Conservation (phyloP, 495 filamentous ascomycete genomes). For the Saxispiralis lemnorum region DNA sequence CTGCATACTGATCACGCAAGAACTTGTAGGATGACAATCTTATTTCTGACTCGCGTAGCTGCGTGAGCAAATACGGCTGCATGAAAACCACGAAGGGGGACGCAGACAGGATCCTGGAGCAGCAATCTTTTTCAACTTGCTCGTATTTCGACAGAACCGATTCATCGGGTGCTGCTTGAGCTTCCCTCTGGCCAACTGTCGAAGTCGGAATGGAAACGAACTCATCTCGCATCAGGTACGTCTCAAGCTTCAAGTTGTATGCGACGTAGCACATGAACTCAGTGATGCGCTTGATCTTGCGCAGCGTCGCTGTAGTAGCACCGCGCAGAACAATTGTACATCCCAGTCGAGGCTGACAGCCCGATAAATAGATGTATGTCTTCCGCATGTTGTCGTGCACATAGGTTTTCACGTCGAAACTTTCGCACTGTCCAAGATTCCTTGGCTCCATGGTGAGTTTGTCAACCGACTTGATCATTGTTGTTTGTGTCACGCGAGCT, state of each 20-base stretch:
- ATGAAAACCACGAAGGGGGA: conserved; percentile 93
- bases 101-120: conserved; percentile 83
- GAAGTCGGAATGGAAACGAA: conserved; percentile 70
- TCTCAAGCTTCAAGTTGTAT: conserved; percentile 92
- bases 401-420: conserved; percentile 90
- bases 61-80: conserved; percentile 82
- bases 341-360: conserved; percentile 78
- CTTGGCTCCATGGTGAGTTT: conserved; percentile 73
- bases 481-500: conserved; percentile 72
- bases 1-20: conserved; percentile 57
- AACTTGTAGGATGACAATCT: conserved; percentile 61
- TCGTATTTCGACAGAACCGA: conserved; percentile 52
- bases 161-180: neutral
- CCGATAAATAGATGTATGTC: conserved; percentile 89
- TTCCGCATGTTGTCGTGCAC: conserved; percentile 68
- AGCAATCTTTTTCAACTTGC: conserved; percentile 80
- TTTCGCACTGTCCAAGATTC: conserved; percentile 58
- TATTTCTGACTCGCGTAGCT: conserved; percentile 75
- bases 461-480: conserved; percentile 87
- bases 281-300: conserved; percentile 77
- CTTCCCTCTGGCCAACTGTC: conserved; percentile 19
- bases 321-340: conserved; percentile 93
- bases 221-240: conserved; percentile 88
- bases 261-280: conserved; percentile 99
- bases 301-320: conserved; percentile 47